A percentile compares a stretch with the other conserved stretches of the same genome.
Evolutionary conservation across 2,329 filamentous ascomycete genomes (phyloP).

Genomic region (Coniella lustricola): DNA sequence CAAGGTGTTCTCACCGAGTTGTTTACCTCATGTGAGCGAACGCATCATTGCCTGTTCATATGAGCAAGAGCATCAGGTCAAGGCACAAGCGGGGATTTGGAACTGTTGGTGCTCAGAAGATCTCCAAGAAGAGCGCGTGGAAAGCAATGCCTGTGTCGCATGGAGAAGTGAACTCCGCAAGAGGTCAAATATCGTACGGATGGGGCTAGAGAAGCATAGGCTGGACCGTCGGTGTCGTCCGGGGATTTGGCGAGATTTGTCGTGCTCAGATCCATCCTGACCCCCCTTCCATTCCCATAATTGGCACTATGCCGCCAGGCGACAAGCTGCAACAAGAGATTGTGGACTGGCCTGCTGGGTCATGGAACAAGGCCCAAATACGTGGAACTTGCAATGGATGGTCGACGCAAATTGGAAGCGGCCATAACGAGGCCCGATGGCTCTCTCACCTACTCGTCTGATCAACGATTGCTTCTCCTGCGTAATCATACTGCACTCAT

Average conservation of each 20-base stretch:
- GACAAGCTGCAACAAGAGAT: slow-evolving; percentile 4
- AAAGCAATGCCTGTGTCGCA: too few relatives aligned
- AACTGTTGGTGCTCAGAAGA: too few relatives aligned
- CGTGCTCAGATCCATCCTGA: slow-evolving; percentile 1
- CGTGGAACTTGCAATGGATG: too few relatives aligned
- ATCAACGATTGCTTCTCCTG: slow-evolving; percentile 9
- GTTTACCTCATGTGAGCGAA: not conserved
- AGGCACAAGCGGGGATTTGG: not conserved
- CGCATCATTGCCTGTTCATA: not conserved
- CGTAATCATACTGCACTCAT: not conserved
- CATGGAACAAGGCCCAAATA: slow-evolving; percentile 15
- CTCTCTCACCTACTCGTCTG: slow-evolving; percentile 15
- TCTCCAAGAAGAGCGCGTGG: too few relatives aligned
- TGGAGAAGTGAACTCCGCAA: slow-evolving; percentile 6
- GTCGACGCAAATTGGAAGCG: slow-evolving; percentile 11
- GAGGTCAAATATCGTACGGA: not conserved
- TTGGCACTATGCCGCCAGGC: not conserved
- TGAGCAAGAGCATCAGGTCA: not conserved
- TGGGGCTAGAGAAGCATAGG: slow-evolving; percentile 5
- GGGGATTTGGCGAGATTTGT: slow-evolving; percentile 14
- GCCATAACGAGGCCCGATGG: slow-evolving; percentile 10
- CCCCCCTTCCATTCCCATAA: not conserved
- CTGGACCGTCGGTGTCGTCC: slow-evolving; percentile 8
- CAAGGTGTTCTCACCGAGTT: not conserved
- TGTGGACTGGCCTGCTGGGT: slow-evolving; percentile 10